These are phyloP conservation scores for Pleomassaria siparia DNA, from an alignment of 2,329 filamentous ascomycete species.

Conservation along the genomic window DNA sequence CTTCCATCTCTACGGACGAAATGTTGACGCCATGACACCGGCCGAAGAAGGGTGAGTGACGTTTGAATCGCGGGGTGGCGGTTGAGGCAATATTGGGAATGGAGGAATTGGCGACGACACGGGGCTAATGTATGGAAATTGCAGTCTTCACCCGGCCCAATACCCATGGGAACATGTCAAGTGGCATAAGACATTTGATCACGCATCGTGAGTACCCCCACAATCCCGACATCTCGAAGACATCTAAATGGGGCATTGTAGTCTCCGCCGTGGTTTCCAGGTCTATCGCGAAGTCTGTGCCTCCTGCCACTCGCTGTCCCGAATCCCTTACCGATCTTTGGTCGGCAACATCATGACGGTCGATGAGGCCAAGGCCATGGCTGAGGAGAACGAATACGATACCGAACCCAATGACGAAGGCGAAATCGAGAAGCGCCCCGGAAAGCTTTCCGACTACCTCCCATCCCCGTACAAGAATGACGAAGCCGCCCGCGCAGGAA, in stretches of 20 bases:
- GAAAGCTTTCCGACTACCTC: conserved; percentile 98
- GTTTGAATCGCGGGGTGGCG: conserved; percentile 12
- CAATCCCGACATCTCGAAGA: neutral
- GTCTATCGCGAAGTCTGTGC: conserved; percentile 99
- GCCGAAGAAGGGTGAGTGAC: conserved; percentile 94
- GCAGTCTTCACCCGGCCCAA: conserved; percentile 82
- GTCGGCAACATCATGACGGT: conserved; percentile 93
- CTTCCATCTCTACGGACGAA: conserved; percentile 91
- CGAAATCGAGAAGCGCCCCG: conserved; percentile 96
- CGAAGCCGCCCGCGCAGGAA: conserved; percentile 94
- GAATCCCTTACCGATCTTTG: conserved; percentile 89
- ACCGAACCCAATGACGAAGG: conserved; percentile 97
- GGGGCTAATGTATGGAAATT: conserved; percentile 23
- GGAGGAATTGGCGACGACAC: conserved; percentile 28
- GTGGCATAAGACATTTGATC: conserved; percentile 94
- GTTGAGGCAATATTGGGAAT: conserved; percentile 27
- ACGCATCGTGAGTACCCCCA: conserved; percentile 77
- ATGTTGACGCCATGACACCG: conserved; percentile 84
- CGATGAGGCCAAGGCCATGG: conserved; percentile 95
- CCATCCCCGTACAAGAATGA: conserved; percentile 97
- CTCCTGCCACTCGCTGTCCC: conserved; percentile 93
- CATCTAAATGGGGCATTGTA: conserved; percentile 42
- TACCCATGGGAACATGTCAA: conserved; percentile 97
- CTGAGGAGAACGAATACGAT: conserved; percentile 98
- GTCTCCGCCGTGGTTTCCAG: conserved; percentile 97